phyloP scores from a whole-genome alignment of 2,329 filamentous ascomycete genomes.

The Pseudogymnoascus sp. region DNA sequence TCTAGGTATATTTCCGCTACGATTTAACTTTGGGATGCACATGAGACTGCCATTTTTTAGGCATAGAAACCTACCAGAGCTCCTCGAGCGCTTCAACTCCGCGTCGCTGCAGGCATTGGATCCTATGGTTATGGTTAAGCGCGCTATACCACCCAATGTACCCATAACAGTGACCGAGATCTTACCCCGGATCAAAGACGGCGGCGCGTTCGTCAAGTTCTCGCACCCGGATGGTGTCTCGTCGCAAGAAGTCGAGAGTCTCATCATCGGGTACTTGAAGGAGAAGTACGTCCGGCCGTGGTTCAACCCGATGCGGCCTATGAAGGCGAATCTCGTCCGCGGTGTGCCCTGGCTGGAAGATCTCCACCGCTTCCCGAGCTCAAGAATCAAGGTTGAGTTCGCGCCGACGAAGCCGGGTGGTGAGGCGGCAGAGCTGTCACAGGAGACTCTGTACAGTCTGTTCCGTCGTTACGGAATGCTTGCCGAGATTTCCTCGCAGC shows the following conservation, averaged over 20 bases:
- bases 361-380: slow-evolving; percentile 72
- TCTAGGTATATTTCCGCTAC: slow-evolving; percentile 73
- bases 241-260: slow-evolving; percentile 51
- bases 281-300: slow-evolving; percentile 74
- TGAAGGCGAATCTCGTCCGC: slow-evolving; percentile 66
- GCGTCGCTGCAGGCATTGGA: slow-evolving; percentile 48
- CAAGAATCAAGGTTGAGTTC: slow-evolving; percentile 76
- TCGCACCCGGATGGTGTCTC: slow-evolving; percentile 41
- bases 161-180: slow-evolving; percentile 72
- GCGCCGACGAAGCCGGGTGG: slow-evolving; percentile 65
- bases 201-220: slow-evolving; percentile 89
- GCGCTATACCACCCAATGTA: slow-evolving; percentile 55
- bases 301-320: slow-evolving; percentile 75
- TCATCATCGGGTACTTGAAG: slow-evolving; percentile 55
- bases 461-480: slow-evolving; percentile 91
- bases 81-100: slow-evolving; percentile 46
- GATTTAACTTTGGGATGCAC: slow-evolving; percentile 29
- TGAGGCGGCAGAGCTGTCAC: slow-evolving; percentile 69
- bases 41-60: neutral
- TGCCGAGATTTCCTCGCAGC: slow-evolving; percentile 73
- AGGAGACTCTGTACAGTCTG: slow-evolving; percentile 79
- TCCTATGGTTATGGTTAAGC: slow-evolving; percentile 47
- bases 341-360: slow-evolving; percentile 94
- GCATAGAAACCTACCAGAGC: slow-evolving; percentile 38
- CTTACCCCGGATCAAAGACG: slow-evolving; percentile 79